phyloP scores from a whole-genome alignment of 306 rosid species.

The Adenanthera pavonina region DNA sequence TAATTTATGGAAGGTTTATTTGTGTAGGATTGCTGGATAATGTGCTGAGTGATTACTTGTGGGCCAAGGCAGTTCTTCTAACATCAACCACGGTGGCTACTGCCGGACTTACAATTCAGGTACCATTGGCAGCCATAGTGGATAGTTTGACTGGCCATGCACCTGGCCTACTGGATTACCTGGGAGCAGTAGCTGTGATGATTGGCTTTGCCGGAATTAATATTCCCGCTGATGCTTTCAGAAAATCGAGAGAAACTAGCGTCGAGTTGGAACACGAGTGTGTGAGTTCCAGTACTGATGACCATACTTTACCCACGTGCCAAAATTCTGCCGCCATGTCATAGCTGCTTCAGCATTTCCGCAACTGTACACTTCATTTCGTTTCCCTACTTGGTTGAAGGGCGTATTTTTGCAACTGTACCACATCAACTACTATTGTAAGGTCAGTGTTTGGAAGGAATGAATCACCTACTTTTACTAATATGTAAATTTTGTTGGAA shows the following conservation, averaged over 20 bases:
- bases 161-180: constrained; percentile 76
- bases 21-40: constrained; percentile 84
- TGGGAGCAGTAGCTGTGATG: constrained; percentile 86
- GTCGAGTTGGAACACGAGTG: constrained; percentile 58
- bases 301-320: constrained; percentile 32
- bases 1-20: constrained; percentile 32
- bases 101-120: constrained; percentile 95
- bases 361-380: constrained; percentile 8
- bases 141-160: constrained; percentile 79
- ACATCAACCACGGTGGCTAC: constrained; percentile 96
- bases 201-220: constrained; percentile 88
- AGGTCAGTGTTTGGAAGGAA: too few species aligned
- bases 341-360: constrained; percentile 31
- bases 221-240: constrained; percentile 63
- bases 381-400: not conserved
- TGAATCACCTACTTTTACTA: too few species aligned
- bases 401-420: not conserved
- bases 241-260: constrained; percentile 47
- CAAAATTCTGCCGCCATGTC: constrained; percentile 40
- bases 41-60: constrained; percentile 91
- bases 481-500: too few species aligned
- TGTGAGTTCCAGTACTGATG: constrained; percentile 28
- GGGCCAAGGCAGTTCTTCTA: constrained; percentile 98
- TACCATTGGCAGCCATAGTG: constrained; percentile 90
- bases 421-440: not conserved